These are phyloP conservation scores for Phytophthora cryptogea DNA, from an alignment of 352 stramenopile species.

Conservation along the genomic window DNA sequence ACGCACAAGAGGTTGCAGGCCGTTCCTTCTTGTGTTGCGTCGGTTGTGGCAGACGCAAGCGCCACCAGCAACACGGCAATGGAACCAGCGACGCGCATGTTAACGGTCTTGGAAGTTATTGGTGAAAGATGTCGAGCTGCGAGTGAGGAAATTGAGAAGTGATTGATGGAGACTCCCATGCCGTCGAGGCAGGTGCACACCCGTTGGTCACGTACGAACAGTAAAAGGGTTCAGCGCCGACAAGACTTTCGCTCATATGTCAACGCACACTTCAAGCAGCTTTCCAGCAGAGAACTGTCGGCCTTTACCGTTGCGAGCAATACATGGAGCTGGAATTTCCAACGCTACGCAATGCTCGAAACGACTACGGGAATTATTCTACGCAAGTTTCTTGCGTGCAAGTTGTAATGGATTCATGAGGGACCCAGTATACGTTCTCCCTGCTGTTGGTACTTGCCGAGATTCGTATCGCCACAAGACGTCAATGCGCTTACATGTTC, in stretches of 20 bases:
- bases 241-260: conserved; percentile 3
- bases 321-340: not conserved
- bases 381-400: too few relatives aligned
- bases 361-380: too few relatives aligned
- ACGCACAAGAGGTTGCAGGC: conserved; percentile 17
- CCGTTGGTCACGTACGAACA: conserved; percentile 24
- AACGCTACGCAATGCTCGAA: too few relatives aligned
- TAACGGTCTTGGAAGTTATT: not conserved
- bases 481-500: too few relatives aligned
- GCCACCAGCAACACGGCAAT: conserved; percentile 12
- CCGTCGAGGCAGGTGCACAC: not conserved
- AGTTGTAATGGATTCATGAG: too few relatives aligned
- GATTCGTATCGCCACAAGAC: too few relatives aligned
- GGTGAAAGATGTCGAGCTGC: not conserved
- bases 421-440: too few relatives aligned
- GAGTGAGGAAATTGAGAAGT: conserved; percentile 18
- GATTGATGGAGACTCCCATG: not conserved
- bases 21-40: not conserved
- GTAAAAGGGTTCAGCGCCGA: conserved; percentile 18
- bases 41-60: not conserved
- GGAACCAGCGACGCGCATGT: conserved; percentile 15
- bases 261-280: not conserved
- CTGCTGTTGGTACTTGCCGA: too few relatives aligned
- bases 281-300: not conserved
- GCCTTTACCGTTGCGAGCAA: conserved; percentile 5